Conservation (phyloP, 2,329 filamentous ascomycete genomes). For the Diaporthe citri region DNA sequence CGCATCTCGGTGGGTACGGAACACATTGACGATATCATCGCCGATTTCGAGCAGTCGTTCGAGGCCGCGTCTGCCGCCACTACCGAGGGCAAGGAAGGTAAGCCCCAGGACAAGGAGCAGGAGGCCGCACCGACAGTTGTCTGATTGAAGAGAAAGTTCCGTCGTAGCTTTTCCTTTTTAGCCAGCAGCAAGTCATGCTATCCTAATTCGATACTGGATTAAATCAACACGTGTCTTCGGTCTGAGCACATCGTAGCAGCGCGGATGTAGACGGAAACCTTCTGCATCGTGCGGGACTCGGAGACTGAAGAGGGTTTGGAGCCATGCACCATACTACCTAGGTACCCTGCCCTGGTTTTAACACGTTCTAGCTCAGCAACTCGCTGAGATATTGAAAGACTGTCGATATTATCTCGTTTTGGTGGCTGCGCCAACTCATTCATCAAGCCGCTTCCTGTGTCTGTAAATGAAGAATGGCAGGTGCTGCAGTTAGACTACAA, state of each 20-base stretch:
- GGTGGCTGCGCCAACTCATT: not conserved
- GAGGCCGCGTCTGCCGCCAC: constrained; percentile 66
- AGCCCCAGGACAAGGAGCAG: constrained; percentile 51
- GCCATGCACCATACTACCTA: no score
- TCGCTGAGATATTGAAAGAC: not conserved
- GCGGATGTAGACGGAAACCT: no score
- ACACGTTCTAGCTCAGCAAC: not conserved
- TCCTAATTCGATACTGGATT: not conserved
- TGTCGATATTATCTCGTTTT: not conserved
- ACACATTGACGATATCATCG: constrained; percentile 97
- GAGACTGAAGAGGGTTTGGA: not conserved
- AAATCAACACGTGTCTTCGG: not conserved
- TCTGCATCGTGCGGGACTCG: not conserved
- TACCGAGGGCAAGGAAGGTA: constrained; percentile 49
- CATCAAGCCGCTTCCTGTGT: not conserved
- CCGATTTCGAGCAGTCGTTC: constrained; percentile 94
- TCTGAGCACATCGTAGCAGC: not conserved
- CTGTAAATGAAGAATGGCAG: not conserved
- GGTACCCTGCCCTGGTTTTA: not conserved
- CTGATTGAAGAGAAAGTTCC: constrained; percentile 41
- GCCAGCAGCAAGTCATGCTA: not conserved
- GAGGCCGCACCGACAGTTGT: constrained; percentile 55
- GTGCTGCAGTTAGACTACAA: not conserved
- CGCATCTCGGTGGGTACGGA: constrained; percentile 96
- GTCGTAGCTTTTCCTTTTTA: not conserved